Base-by-base conservation (phyloP, 352 stramenopile species). In the Phytophthora fragariaefolia region DNA sequence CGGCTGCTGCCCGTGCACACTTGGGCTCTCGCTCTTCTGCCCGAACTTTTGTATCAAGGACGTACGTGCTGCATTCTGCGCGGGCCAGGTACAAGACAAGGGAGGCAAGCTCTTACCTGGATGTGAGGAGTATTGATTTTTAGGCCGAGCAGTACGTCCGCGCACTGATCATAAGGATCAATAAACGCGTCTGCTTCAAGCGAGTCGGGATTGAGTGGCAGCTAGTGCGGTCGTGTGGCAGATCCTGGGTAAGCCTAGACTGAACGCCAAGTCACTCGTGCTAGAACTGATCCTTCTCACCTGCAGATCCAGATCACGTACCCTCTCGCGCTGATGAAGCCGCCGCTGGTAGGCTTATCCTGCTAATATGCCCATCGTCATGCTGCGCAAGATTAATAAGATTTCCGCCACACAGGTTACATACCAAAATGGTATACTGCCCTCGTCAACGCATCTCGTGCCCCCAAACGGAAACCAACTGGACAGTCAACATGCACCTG, bases 11-110 rank as follows among this genome's bases (percentile, higher is more conserved):
- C 73, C 79, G 4, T 93, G 85, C 60, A 91, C 85, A 8, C 68
- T 87, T 10, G 85, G 85, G 0, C 59, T 84, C 8, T 93, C 85
- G 8, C 68, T 93, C 7, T 48, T 93, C 2, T 90, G 81, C 24
- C 85, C 85, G 3, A 89, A 91, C 42, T 77, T 91, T 26, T 93
- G 82, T 59, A 91, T 93, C 47, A 78, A 74, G 63, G 85, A 93
- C 57, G 85, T 93, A 65, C 63, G 77, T 74, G 32, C 24, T 63
- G 12, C 26, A 18, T 38, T 32, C n/a, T 47, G 42, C 18, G 26
- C 9, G 18, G 4, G 20, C 22, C n/a, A n/a, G n/a, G n/a, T n/a
- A 6, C 2, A 8, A 45, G 13, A 22, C 13, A 24, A 23, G 15
- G 38, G 12, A 26, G 36, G 17, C 43, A 57, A 15, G 20, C 5